A percentile compares a stretch with the other conserved stretches of the same genome.
phyloP scores from a whole-genome alignment of 2,329 filamentous ascomycete genomes.

The Colletotrichum sublineola region DNA sequence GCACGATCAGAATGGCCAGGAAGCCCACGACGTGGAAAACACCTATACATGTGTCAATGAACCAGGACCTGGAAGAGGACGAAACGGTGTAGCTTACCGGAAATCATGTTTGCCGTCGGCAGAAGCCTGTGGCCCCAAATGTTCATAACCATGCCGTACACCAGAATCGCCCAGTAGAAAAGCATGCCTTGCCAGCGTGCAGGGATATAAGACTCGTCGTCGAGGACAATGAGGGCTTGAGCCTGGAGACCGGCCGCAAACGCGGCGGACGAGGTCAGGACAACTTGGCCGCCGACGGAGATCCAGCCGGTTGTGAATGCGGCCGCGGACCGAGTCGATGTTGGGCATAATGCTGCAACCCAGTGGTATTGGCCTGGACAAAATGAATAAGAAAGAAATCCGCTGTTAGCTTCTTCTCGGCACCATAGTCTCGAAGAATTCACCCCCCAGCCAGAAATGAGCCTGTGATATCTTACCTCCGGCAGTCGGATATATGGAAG shows the following conservation, averaged over 20 bases:
- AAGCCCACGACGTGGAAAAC: conserved; percentile 49
- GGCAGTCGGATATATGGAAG: conserved; percentile 53
- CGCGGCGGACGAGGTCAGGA: conserved; percentile 61
- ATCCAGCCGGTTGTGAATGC: conserved; percentile 61
- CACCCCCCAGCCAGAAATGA: not conserved
- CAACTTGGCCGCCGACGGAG: conserved; percentile 60
- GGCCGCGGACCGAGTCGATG: conserved; percentile 50
- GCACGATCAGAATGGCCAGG: conserved; percentile 47
- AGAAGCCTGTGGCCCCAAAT: conserved; percentile 56
- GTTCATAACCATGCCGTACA: conserved; percentile 55
- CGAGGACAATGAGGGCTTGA: conserved; percentile 59
- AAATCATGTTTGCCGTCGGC: conserved; percentile 52
- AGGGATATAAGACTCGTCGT: conserved; percentile 55
- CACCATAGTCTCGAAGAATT: not conserved
- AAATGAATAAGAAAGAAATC: not conserved
- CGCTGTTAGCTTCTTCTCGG: not conserved
- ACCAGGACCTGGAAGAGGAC: not conserved
- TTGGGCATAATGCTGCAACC: conserved; percentile 56
- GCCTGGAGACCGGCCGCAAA: conserved; percentile 60
- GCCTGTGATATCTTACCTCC: conserved; percentile 45
- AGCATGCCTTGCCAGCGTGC: conserved; percentile 61
- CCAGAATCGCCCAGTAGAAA: conserved; percentile 60
- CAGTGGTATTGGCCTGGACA: conserved; percentile 60
- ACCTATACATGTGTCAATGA: conserved; percentile 33
- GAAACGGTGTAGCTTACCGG: conserved; percentile 18